A percentile compares a stretch with the other conserved stretches of the same genome.
These are phyloP conservation scores for Apocynum venetum DNA, from an alignment of 257 asterid species.

Conservation along the genomic window DNA sequence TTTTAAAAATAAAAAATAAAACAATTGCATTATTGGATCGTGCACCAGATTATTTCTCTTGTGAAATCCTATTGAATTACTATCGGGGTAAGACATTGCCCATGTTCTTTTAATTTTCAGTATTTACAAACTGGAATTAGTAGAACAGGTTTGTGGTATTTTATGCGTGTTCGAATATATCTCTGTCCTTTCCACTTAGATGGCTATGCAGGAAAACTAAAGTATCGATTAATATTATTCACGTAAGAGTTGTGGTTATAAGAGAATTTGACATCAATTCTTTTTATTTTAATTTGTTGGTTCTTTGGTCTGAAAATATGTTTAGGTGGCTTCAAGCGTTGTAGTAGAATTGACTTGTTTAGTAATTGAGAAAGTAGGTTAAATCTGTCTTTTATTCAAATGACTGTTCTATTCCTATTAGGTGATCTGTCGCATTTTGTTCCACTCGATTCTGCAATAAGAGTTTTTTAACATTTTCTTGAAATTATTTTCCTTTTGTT, in stretches of 20 bases:
- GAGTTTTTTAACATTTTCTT: background rate
- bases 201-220: no score
- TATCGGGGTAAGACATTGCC: background rate
- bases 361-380: constrained; percentile 1
- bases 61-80: background rate
- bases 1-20: no score
- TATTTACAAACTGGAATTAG: background rate
- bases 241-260: background rate
- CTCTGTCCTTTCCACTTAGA: background rate
- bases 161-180: background rate
- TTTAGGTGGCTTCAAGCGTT: constrained; percentile 1
- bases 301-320: constrained; percentile 6
- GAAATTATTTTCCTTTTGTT: background rate
- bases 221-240: background rate
- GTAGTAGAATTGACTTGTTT: constrained; percentile 10
- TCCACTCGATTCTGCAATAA: background rate
- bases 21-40: background rate
- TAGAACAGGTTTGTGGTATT: background rate
- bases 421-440: background rate
- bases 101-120: background rate
- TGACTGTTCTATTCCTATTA: background rate
- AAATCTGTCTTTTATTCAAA: background rate
- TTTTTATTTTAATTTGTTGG: constrained; percentile 14
- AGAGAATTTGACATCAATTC: background rate
- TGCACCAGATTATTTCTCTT: background rate